These are phyloP conservation scores for Diutina rugosa DNA, from an alignment of 1,139 yeast species.

Conservation along the genomic window DNA sequence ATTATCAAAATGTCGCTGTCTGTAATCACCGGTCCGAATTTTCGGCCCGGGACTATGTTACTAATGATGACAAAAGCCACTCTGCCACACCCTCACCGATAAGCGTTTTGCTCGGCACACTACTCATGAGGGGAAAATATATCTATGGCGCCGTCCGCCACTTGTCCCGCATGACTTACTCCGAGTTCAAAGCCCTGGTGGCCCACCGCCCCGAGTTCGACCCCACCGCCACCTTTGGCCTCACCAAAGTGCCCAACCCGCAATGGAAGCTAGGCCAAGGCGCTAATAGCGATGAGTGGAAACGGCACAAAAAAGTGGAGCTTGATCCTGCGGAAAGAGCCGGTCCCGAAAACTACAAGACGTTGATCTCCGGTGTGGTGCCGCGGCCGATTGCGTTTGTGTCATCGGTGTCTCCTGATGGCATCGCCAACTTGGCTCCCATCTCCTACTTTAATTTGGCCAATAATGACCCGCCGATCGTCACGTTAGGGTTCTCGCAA, in stretches of 20 bases:
- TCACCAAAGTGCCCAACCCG: constrained; percentile 14
- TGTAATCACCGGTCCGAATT: too few species aligned
- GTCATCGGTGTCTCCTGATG: constrained; percentile 30
- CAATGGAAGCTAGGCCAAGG: constrained; percentile 40
- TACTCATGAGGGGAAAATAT: neutral
- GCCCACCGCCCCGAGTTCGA: neutral
- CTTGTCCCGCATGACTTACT: neutral
- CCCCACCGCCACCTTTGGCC: constrained; percentile 6
- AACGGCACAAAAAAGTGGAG: constrained; percentile 25
- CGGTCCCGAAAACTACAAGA: constrained; percentile 34
- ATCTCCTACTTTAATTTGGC: constrained; percentile 42
- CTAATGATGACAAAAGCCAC: too few species aligned
- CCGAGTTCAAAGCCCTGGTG: neutral
- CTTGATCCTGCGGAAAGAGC: constrained; percentile 38
- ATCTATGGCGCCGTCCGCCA: neutral
- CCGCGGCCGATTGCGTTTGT: constrained; percentile 54
- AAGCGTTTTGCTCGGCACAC: neutral
- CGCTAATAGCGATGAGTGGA: constrained; percentile 32
- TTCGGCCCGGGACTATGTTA: too few species aligned
- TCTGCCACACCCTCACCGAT: too few species aligned
- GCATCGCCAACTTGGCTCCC: constrained; percentile 41
- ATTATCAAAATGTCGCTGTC: too few species aligned
- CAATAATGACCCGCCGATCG: constrained; percentile 46
- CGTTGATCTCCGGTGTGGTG: constrained; percentile 34
- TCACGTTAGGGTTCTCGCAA: constrained; percentile 35